Conservation (phyloP, 257 asterid genomes). For the Scutellaria minor region DNA sequence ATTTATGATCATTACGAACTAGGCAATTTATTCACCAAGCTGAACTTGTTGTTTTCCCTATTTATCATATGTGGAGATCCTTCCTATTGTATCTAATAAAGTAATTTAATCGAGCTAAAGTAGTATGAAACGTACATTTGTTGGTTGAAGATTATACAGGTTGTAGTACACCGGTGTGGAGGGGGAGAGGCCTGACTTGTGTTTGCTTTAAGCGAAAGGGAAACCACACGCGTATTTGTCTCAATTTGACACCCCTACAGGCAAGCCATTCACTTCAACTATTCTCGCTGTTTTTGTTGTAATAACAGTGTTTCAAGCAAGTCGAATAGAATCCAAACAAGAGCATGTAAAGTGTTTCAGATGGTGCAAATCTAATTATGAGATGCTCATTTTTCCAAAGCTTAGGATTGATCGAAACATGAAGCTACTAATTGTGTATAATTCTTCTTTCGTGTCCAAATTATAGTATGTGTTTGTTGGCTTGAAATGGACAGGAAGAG, state of each 20-base stretch:
- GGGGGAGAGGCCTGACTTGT: conserved; percentile 71
- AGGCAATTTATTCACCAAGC: background rate
- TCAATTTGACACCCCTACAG: conserved; percentile 68
- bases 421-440: background rate
- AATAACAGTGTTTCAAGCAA: background rate
- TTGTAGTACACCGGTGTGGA: conserved; percentile 60
- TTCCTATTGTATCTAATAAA: background rate
- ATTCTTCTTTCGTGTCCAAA: background rate
- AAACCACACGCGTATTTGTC: conserved; percentile 48
- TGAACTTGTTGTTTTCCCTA: background rate
- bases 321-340: background rate
- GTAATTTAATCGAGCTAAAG: background rate
- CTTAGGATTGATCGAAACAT: background rate
- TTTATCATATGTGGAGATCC: background rate
- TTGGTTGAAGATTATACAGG: conserved; percentile 55
- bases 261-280: conserved; percentile 41
- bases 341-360: too few relatives aligned
- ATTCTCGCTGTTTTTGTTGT: too few relatives aligned
- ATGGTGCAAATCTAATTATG: background rate
- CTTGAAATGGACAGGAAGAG: conserved; percentile 57
- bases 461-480: conserved; percentile 13
- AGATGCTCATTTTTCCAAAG: background rate
- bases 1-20: background rate
- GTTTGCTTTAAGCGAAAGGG: conserved; percentile 84
- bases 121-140: background rate